Evolutionary conservation across 495 filamentous ascomycete genomes (phyloP), one percentile per base, ranked within the genome.

Genomic region (Zalerion maritima): DNA sequence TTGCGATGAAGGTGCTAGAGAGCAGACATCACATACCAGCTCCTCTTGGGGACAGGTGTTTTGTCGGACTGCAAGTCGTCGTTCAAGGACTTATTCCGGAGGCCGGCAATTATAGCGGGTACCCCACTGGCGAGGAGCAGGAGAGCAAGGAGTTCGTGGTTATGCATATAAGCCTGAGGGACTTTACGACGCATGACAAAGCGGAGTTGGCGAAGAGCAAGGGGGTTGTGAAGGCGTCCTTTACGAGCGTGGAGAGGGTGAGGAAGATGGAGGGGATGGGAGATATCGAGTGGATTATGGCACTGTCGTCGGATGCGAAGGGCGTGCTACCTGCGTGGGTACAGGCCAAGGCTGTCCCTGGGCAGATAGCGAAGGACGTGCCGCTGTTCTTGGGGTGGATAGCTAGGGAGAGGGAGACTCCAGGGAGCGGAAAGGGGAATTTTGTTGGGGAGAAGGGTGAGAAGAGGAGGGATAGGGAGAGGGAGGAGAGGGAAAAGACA

Each of bases 301-400:
- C 69, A 3, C 81, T 76, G 24, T 67, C 71, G n/a, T 75, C 73
- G 24, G 67, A 83, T 45, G 74, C 78, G 0, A 58, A 58, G 11
- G 78, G 78, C 6, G 57, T 60, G 15, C 58, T 86, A 30, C 79
- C 79, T 5, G 51, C 62, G 44, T 77, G 65, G 66, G 50, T 80
- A 40, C 76, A 82, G 60, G 67, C 75, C 37, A 46, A 68, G 28
- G 74, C 68, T 9, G 64, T 81, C 16, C 71, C 75, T 2, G 62
- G 60, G 7, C 65, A 69, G 21, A 67, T 86, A 31, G 69, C 71
- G 17, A 75, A 75, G 38, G 80, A 84, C 56, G 79, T 84, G 13
- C 67, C 70, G 4, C 49, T 76, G 32, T 82, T 81, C 43, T 42
- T 81, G 28, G 47, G 43, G 7, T 83, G 77, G 77, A 62, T 62